phyloP scores from a whole-genome alignment of 257 asterid genomes.

The Ophiorrhiza pumila region DNA sequence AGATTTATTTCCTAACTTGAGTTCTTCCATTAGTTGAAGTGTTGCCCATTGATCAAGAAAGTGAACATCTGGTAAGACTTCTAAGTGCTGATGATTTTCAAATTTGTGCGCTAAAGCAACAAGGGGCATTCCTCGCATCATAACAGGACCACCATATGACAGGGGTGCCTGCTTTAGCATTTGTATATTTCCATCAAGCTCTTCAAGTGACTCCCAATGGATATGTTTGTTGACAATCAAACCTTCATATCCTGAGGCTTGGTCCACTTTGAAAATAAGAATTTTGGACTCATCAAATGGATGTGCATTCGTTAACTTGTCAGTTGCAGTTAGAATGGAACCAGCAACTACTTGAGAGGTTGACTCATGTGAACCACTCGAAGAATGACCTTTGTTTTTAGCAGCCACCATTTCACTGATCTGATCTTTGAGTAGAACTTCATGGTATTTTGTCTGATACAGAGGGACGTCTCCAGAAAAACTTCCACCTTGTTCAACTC shows the following conservation, averaged over 20 bases:
- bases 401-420: slow-evolving; percentile 30
- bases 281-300: slow-evolving; percentile 78
- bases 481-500: slow-evolving; percentile 25
- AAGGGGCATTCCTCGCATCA: slow-evolving; percentile 77
- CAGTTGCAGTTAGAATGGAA: slow-evolving; percentile 64
- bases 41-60: slow-evolving; percentile 57
- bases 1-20: slow-evolving; percentile 54
- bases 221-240: slow-evolving; percentile 69
- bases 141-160: slow-evolving; percentile 81
- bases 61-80: slow-evolving; percentile 53
- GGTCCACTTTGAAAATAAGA: slow-evolving; percentile 61
- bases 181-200: slow-evolving; percentile 49
- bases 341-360: slow-evolving; percentile 49
- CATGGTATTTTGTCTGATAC: slow-evolving; percentile 45
- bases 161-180: slow-evolving; percentile 61
- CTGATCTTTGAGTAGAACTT: slow-evolving; percentile 59
- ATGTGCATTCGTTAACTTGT: slow-evolving; percentile 55
- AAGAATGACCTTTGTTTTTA: slow-evolving; percentile 35
- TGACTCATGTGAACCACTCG: slow-evolving; percentile 34
- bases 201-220: slow-evolving; percentile 68
- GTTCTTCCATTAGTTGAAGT: slow-evolving; percentile 41
- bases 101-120: slow-evolving; percentile 51
- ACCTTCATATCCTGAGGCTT: slow-evolving; percentile 60
- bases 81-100: slow-evolving; percentile 29
- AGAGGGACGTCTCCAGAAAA: slow-evolving; percentile 18